Base-by-base conservation (phyloP, 106 monocot species). In the Dendrobium huoshanense region DNA sequence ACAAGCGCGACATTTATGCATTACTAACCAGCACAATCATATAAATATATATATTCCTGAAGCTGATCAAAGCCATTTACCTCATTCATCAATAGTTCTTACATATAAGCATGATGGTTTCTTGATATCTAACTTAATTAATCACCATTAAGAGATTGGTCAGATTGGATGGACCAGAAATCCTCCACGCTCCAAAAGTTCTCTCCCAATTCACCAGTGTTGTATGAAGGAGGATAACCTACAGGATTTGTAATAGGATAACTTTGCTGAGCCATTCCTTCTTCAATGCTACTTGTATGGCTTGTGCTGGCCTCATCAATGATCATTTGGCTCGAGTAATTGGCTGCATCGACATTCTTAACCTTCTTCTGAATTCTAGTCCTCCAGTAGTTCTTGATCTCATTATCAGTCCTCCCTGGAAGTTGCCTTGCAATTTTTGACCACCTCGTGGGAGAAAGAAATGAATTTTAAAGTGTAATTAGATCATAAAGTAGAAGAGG, bases 311-410 rank as follows among this genome's bases (percentile, higher is more conserved):
- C 87, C 44, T 78, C 80, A 37, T 85, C 79, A 1, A 79, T 59
- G 56, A 77, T 77, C 17, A 73, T 59, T 20, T 11, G 73, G 19
- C 84, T 84, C 19, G 75, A 40, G 77, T 82, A 85, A 33, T 73
- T 73, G 0, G 79, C 75, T 0, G 81, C 27, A 7, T 84, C 87
- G 2, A 82, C 84, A 11, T 82, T 79, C 85, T 93, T 93, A 5
- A 55, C 77, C 75, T 88, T 88, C 88, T 88, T 93, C 55, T 93
- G 93, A 13, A 93, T 91, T 58, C 93, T 87, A 0, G 94, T 94
- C 80, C 94, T 82, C 91, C 91, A 91, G 86, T 85, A 90, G 82
- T 90, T 90, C 82, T 90, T 90, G 82, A 90, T 90, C 82, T 90
- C 87, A 42, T 90, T 90, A 59, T 90, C 89, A 0, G 89, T 90